These are phyloP conservation scores for Podila epigama DNA, from an alignment of 192 early-diverging fungal species.

Conservation along the genomic window DNA sequence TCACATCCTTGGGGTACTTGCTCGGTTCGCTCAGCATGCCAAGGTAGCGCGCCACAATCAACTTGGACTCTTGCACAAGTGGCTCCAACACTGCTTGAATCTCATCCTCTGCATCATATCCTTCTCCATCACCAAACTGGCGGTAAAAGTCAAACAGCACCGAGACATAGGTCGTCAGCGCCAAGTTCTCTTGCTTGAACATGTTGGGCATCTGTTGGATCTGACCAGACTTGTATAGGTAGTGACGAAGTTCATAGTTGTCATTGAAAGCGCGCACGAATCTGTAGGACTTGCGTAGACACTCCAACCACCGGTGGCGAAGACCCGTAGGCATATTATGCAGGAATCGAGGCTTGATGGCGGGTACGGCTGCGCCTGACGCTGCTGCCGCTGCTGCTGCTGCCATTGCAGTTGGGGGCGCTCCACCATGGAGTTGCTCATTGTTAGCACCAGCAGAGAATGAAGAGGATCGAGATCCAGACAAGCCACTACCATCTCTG, in stretches of 20 bases:
- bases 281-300: constrained; percentile 80
- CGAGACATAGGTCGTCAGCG: constrained; percentile 67
- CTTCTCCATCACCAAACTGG: constrained; percentile 60
- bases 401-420: no score
- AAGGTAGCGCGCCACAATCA: constrained; percentile 49
- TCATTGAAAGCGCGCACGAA: constrained; percentile 88
- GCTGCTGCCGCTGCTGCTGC: not conserved
- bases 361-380: not conserved
- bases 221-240: constrained; percentile 80
- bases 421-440: no score
- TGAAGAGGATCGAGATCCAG: constrained; percentile 25
- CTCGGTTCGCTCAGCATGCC: constrained; percentile 48
- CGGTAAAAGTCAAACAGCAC: constrained; percentile 77
- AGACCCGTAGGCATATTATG: constrained; percentile 54
- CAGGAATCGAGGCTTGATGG: constrained; percentile 40
- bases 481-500: constrained; percentile 2
- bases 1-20: constrained; percentile 53
- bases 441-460: constrained; percentile 17
- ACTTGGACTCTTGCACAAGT: constrained; percentile 51
- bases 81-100: constrained; percentile 50
- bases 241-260: constrained; percentile 79
- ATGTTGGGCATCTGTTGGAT: constrained; percentile 93
- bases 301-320: constrained; percentile 70
- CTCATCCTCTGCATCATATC: constrained; percentile 36
- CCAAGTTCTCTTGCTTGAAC: constrained; percentile 89